These are phyloP conservation scores for Sporobolus alterniflorus DNA, from an alignment of 202 grass and related monocot species.

Conservation along the genomic window DNA sequence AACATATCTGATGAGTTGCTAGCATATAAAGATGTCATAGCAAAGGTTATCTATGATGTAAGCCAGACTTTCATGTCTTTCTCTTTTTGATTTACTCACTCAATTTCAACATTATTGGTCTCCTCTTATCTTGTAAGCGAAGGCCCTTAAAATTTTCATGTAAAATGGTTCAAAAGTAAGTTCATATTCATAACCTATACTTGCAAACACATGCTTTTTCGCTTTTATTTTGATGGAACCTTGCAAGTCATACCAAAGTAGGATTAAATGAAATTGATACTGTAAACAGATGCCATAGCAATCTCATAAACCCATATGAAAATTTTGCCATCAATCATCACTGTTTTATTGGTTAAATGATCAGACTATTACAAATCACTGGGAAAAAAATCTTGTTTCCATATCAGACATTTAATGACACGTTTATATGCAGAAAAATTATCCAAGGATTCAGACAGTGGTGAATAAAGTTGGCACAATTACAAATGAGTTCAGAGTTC, in stretches of 20 bases:
- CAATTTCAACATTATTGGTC: background rate
- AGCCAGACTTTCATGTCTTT: constrained; percentile 20
- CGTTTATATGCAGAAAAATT: constrained; percentile 74
- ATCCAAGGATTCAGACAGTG: constrained; percentile 92
- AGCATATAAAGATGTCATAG: constrained; percentile 84
- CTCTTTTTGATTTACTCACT: constrained; percentile 10
- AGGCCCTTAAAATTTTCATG: background rate
- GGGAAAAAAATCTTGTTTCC: constrained; percentile 2
- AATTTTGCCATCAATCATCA: background rate
- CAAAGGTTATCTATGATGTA: constrained; percentile 98
- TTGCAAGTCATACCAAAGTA: constrained; percentile 17
- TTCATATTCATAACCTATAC: background rate
- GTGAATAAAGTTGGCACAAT: constrained; percentile 97
- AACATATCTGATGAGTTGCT: constrained; percentile 88
- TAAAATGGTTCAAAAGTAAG: background rate
- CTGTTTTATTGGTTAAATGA: constrained; percentile 20
- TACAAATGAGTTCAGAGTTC: constrained; percentile 96
- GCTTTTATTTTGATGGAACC: background rate
- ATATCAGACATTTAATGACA: constrained; percentile 14
- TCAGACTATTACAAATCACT: background rate
- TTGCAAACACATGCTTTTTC: background rate
- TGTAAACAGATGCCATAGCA: background rate
- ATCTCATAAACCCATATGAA: background rate
- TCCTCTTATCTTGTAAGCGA: background rate
- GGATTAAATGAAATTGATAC: background rate